phyloP scores from a whole-genome alignment of 2,329 filamentous ascomycete species.

The Aspergillus hiratsukae region DNA sequence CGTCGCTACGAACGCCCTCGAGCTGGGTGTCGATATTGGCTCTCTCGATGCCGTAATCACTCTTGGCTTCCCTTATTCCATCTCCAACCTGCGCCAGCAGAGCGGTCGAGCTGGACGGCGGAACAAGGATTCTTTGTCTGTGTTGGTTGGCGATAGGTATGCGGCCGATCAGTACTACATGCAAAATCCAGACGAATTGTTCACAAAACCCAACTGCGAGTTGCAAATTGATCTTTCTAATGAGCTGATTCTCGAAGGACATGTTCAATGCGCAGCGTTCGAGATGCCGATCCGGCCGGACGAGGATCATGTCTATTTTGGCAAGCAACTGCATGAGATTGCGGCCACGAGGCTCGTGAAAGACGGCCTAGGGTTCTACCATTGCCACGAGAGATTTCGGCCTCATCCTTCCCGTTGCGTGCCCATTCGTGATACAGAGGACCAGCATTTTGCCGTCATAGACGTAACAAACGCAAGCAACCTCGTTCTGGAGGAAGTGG shows the following conservation, averaged over 20 bases:
- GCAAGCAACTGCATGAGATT: slow-evolving; percentile 64
- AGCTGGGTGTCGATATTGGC: slow-evolving; percentile 93
- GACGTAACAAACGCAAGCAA: slow-evolving; percentile 78
- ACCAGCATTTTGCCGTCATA: slow-evolving; percentile 90
- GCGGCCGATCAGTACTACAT: slow-evolving; percentile 95
- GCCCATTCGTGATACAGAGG: slow-evolving; percentile 81
- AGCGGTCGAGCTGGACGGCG: slow-evolving; percentile 86
- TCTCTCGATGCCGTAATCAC: slow-evolving; percentile 90
- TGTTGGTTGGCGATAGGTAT: slow-evolving; percentile 84
- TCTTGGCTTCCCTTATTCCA: slow-evolving; percentile 91
- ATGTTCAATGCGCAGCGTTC: slow-evolving; percentile 90
- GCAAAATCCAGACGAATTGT: slow-evolving; percentile 87
- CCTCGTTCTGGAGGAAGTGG: slow-evolving; percentile 87
- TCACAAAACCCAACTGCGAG: slow-evolving; percentile 84
- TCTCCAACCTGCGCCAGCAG: slow-evolving; percentile 90
- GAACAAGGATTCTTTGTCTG: slow-evolving; percentile 88
- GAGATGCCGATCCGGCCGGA: slow-evolving; percentile 86
- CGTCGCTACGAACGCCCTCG: slow-evolving; percentile 86
- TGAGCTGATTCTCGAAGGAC: slow-evolving; percentile 84
- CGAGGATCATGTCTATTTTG: slow-evolving; percentile 75
- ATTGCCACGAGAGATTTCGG: slow-evolving; percentile 83
- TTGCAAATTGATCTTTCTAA: slow-evolving; percentile 90
- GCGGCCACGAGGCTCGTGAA: slow-evolving; percentile 68
- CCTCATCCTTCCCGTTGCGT: slow-evolving; percentile 79
- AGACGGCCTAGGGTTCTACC: slow-evolving; percentile 78